Conservation (phyloP, 345 rosid species). For the Camelina sativa region DNA sequence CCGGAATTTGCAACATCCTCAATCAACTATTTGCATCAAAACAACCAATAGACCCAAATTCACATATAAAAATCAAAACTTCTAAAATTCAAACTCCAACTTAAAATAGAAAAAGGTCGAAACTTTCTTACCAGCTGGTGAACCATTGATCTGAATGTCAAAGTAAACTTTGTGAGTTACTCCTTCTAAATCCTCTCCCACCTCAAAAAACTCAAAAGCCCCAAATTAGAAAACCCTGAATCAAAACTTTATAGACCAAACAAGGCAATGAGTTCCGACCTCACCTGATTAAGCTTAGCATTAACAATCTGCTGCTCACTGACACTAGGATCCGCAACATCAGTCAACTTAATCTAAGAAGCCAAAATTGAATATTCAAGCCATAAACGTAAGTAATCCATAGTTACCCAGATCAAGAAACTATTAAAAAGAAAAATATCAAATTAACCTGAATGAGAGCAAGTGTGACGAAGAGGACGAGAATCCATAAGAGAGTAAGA, state of each 20-base stretch:
- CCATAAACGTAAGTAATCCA: not conserved
- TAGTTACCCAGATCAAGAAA: slow-evolving; percentile 15
- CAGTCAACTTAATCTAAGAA: slow-evolving; percentile 61
- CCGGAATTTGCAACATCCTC: not conserved
- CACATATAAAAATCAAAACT: not conserved
- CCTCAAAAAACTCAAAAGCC: slow-evolving; percentile 42
- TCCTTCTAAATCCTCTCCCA: slow-evolving; percentile 57
- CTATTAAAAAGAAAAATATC: not conserved
- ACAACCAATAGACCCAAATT: not conserved
- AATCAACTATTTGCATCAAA: slow-evolving; percentile 1
- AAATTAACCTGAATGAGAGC: slow-evolving; percentile 69
- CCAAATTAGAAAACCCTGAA: slow-evolving; percentile 10
- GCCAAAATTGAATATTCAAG: not conserved
- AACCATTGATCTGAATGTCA: slow-evolving; percentile 86
- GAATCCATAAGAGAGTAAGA: slow-evolving; percentile 56
- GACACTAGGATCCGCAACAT: slow-evolving; percentile 50
- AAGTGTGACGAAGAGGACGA: slow-evolving; percentile 67
- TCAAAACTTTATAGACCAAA: not conserved
- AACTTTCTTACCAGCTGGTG: slow-evolving; percentile 62
- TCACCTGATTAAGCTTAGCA: slow-evolving; percentile 47
- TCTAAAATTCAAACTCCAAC: slow-evolving; percentile 4
- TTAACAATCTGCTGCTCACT: slow-evolving; percentile 45
- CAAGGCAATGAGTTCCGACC: not conserved
- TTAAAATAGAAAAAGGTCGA: not conserved
- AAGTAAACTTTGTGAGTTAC: slow-evolving; percentile 89